Conservation (phyloP, 2,329 filamentous ascomycete genomes). For the Aureobasidium pullulans region DNA sequence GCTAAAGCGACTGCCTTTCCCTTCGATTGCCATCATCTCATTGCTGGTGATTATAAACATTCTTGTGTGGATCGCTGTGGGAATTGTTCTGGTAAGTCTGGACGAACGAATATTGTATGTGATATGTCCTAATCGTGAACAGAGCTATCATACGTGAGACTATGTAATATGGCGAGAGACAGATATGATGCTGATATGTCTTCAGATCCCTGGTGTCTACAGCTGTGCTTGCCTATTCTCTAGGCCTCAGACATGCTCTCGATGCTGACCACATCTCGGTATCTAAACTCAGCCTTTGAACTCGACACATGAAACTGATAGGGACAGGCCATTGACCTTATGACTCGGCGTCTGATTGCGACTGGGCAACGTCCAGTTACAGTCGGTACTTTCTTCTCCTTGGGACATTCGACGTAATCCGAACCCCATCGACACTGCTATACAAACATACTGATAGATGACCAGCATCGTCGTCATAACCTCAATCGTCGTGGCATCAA, state of each 20-base stretch:
- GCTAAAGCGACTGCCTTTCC: constrained; percentile 48
- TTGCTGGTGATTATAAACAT: constrained; percentile 48
- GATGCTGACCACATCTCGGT: constrained; percentile 87
- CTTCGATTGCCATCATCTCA: constrained; percentile 50
- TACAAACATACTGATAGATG: not conserved
- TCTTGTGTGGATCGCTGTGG: constrained; percentile 51
- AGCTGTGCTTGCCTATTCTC: constrained; percentile 76
- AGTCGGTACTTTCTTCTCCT: constrained; percentile 88
- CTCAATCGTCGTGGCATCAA: constrained; percentile 85
- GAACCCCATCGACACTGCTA: not conserved
- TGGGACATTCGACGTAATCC: constrained; percentile 73
- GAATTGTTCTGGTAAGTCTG: constrained; percentile 46
- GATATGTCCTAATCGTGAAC: not conserved
- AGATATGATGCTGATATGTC: constrained; percentile 11
- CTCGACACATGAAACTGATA: not conserved
- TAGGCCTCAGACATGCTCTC: constrained; percentile 88
- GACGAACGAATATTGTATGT: not conserved
- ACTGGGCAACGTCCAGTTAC: constrained; percentile 79
- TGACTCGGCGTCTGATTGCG: constrained; percentile 83
- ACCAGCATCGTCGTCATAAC: constrained; percentile 72
- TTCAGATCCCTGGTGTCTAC: constrained; percentile 61
- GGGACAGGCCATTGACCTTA: constrained; percentile 73
- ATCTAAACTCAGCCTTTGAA: constrained; percentile 10
- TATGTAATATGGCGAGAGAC: not conserved
- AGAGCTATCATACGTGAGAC: constrained; percentile 12